phyloP scores from a whole-genome alignment of 163 green algal genomes.

The Scenedesmus sp. region DNA sequence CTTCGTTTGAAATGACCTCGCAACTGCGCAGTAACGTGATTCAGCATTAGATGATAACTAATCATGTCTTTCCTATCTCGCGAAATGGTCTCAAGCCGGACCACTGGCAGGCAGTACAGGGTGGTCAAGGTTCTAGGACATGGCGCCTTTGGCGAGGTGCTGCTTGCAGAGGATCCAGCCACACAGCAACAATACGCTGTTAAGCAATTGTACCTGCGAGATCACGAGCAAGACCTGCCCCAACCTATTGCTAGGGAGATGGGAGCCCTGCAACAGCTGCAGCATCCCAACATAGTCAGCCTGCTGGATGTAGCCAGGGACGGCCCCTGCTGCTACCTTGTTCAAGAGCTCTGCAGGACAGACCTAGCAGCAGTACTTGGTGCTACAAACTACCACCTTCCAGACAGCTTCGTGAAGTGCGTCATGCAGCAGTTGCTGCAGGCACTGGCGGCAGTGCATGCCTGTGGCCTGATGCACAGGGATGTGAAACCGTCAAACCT shows the following conservation, averaged over 20 bases:
- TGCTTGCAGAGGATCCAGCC: background rate
- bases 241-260: slow-evolving; percentile 13
- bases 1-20: too few species aligned
- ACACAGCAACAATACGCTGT: background rate
- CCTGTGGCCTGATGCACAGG: slow-evolving; percentile 26
- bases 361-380: slow-evolving; percentile 25
- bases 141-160: slow-evolving; percentile 48
- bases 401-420: background rate
- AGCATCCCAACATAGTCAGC: slow-evolving; percentile 32
- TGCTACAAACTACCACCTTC: slow-evolving; percentile 6
- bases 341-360: slow-evolving; percentile 27
- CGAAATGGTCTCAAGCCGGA: background rate
- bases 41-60: background rate
- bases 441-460: slow-evolving; percentile 31
- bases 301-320: slow-evolving; percentile 22
- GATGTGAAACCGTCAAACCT: slow-evolving; percentile 50
- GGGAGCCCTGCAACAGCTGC: slow-evolving; percentile 19
- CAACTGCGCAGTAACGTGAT: too few species aligned
- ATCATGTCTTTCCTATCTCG: background rate
- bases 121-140: slow-evolving; percentile 31
- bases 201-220: slow-evolving; percentile 33
- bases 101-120: slow-evolving; percentile 7
- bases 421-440: slow-evolving; percentile 41
- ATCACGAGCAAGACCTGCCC: background rate
- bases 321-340: slow-evolving; percentile 20